phyloP scores from a whole-genome alignment of 345 rosid genomes.

The Citrus sp. region DNA sequence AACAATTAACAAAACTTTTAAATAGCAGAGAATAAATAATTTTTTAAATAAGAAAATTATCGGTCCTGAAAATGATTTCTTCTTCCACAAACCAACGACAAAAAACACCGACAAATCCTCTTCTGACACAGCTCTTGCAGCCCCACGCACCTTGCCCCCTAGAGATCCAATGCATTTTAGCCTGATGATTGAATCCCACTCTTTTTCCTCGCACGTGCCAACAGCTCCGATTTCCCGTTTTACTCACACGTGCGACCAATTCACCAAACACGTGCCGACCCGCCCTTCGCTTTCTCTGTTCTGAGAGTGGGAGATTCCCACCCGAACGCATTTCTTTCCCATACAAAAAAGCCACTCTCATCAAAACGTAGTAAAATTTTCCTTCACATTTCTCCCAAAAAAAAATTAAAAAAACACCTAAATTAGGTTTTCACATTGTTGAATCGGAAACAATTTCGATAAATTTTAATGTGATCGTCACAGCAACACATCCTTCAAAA shows the following conservation, averaged over 20 bases:
- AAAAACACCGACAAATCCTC: slow-evolving; percentile 21
- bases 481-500: background rate
- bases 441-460: slow-evolving; percentile 1
- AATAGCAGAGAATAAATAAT: too few species aligned
- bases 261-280: background rate
- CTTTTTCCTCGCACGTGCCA: background rate
- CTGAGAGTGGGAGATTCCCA: slow-evolving; percentile 18
- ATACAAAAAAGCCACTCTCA: background rate
- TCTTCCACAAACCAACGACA: background rate
- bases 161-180: background rate
- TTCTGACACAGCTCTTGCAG: slow-evolving; percentile 5
- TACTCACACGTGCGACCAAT: slow-evolving; percentile 17
- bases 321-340: slow-evolving; percentile 12
- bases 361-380: background rate
- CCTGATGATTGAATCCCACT: background rate
- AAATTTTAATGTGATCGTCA: slow-evolving; percentile 19
- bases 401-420: background rate
- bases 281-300: slow-evolving; percentile 19
- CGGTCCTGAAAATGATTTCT: background rate
- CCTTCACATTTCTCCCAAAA: background rate
- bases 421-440: slow-evolving; percentile 28
- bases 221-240: background rate
- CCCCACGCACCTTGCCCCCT: background rate
- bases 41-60: background rate
- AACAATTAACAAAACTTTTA: too few species aligned